Conservation (phyloP, 441 rosid genomes). For the Erysimum pusillum region DNA sequence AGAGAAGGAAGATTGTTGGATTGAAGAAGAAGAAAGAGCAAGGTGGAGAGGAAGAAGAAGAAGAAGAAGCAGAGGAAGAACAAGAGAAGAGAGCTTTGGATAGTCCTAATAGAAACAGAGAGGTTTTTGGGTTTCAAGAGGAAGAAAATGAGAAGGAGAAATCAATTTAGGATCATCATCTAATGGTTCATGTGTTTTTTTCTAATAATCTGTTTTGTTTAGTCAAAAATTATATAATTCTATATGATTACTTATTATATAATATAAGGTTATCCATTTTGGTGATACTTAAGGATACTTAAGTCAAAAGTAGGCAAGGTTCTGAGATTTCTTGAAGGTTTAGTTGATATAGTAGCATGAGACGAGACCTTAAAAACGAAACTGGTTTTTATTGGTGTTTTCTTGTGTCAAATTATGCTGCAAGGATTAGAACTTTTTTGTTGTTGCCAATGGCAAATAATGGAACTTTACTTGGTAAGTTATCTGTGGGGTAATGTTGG, state of each 20-base stretch:
- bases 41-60: conserved; percentile 24
- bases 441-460: not conserved
- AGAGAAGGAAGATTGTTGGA: conserved; percentile 40
- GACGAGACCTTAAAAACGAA: not conserved
- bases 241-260: not conserved
- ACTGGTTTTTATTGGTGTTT: not conserved
- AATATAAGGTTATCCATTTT: conserved; percentile 3
- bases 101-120: conserved; percentile 55
- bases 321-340: not conserved
- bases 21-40: conserved; percentile 43
- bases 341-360: not conserved
- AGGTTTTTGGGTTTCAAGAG: conserved; percentile 26
- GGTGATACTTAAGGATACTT: not conserved
- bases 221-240: not conserved
- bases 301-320: not conserved
- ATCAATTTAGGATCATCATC: conserved; percentile 27
- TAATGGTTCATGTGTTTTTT: conserved; percentile 27
- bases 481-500: not conserved
- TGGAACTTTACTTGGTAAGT: not conserved
- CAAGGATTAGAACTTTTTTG: not conserved
- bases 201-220: not conserved
- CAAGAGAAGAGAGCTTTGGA: conserved; percentile 87
- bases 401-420: not conserved
- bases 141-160: conserved; percentile 43
- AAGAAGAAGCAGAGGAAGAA: conserved; percentile 59